phyloP scores from a whole-genome alignment of 2,329 filamentous ascomycete genomes.

The Herpotrichia juniperi region DNA sequence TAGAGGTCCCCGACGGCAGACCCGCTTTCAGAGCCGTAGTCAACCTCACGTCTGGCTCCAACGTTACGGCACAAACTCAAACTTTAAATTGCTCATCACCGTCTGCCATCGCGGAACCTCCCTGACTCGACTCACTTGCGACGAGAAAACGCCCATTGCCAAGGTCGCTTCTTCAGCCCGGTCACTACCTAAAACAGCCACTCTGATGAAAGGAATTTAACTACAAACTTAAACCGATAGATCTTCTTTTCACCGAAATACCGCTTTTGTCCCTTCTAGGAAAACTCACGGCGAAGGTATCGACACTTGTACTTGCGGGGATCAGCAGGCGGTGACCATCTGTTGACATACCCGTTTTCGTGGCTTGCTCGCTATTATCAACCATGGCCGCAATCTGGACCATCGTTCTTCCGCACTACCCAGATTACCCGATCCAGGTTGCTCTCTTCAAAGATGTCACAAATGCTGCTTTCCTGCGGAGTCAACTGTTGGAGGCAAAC shows the following conservation, averaged over 20 bases:
- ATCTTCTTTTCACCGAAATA: neutral
- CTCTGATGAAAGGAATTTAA: neutral
- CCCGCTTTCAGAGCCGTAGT: neutral
- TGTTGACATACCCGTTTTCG: neutral
- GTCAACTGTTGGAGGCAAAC: conserved; percentile 86
- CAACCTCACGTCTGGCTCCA: neutral
- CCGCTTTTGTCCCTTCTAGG: neutral
- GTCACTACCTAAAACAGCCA: conserved; percentile 1
- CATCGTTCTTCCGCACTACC: conserved; percentile 77
- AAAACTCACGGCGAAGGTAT: neutral
- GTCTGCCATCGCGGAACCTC: neutral
- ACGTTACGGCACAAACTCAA: too few relatives aligned
- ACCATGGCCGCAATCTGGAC: conserved; percentile 65
- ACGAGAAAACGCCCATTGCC: neutral
- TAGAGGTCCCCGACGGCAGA: neutral
- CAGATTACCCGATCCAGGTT: conserved; percentile 71
- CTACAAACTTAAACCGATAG: neutral
- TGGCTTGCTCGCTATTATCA: neutral
- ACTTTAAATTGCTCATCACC: neutral
- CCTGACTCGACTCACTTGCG: neutral
- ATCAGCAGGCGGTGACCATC: neutral
- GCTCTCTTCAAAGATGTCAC: conserved; percentile 76
- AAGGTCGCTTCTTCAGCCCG: neutral
- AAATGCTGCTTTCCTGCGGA: conserved; percentile 79
- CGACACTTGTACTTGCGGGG: too few relatives aligned